Conservation (phyloP, 192 early-diverging fungal species). For the Coemansia javaensis region DNA sequence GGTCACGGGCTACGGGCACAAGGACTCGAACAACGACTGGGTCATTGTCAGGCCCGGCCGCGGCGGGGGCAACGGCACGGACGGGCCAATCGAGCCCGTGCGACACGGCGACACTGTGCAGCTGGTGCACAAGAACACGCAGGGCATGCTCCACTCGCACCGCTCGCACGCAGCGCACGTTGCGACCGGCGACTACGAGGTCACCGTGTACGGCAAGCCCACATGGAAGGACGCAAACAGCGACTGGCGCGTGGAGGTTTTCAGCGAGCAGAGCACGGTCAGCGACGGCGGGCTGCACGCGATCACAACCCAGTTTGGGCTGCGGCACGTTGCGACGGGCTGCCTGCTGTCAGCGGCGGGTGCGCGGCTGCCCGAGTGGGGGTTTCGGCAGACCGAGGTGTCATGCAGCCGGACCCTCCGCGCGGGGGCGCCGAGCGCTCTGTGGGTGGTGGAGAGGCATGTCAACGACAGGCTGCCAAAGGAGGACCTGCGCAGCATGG, state of each 20-base stretch:
- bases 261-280: constrained; percentile 32
- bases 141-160: constrained; percentile 58
- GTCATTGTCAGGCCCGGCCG: constrained; percentile 48
- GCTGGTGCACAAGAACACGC: constrained; percentile 58
- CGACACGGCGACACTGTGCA: constrained; percentile 71
- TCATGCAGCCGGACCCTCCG: constrained; percentile 79
- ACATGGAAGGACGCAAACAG: constrained; percentile 59
- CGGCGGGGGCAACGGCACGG: constrained; percentile 14
- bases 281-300: constrained; percentile 45
- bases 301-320: constrained; percentile 55
- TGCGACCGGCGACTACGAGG: constrained; percentile 60
- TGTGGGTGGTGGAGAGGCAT: constrained; percentile 43
- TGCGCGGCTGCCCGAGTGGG: constrained; percentile 77
- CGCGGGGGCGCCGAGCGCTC: constrained; percentile 31
- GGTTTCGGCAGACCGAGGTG: constrained; percentile 76
- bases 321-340: constrained; percentile 67
- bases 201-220: constrained; percentile 50
- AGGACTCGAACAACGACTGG: constrained; percentile 68
- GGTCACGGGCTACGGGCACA: constrained; percentile 73
- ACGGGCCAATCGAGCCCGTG: constrained; percentile 36
- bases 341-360: constrained; percentile 72
- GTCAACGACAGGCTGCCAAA: constrained; percentile 17
- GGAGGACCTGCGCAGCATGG: constrained; percentile 6
- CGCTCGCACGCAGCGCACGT: constrained; percentile 58
- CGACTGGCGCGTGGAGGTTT: constrained; percentile 53